Evolutionary conservation across 441 rosid species (phyloP).

Genomic region (Euphorbia corollata): DNA sequence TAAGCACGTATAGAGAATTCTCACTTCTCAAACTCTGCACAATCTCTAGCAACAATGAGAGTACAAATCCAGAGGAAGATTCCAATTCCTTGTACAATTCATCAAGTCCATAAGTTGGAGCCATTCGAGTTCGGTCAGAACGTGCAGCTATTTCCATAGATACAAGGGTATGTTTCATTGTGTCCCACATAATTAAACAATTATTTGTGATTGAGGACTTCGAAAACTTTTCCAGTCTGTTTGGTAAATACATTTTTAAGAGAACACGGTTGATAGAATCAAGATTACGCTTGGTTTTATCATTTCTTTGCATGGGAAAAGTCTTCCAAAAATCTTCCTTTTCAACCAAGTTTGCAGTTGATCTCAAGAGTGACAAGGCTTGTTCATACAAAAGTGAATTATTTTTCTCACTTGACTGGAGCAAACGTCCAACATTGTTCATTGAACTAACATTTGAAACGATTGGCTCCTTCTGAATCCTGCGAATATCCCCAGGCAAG

Average conservation of each 20-base stretch:
- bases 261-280: slow-evolving; percentile 45
- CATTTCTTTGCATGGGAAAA: slow-evolving; percentile 38
- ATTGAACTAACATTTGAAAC: slow-evolving; percentile 26
- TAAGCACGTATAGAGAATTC: slow-evolving; percentile 64
- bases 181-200: slow-evolving; percentile 83
- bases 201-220: slow-evolving; percentile 42
- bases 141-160: slow-evolving; percentile 84
- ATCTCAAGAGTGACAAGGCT: slow-evolving; percentile 58
- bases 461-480: slow-evolving; percentile 45
- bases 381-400: slow-evolving; percentile 43
- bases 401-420: slow-evolving; percentile 25
- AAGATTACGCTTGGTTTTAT: slow-evolving; percentile 40
- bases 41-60: slow-evolving; percentile 63
- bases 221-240: slow-evolving; percentile 33
- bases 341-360: slow-evolving; percentile 52
- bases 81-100: slow-evolving; percentile 62
- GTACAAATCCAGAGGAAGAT: slow-evolving; percentile 61
- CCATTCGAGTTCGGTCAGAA: slow-evolving; percentile 40
- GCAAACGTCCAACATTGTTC: slow-evolving; percentile 21
- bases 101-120: slow-evolving; percentile 42
- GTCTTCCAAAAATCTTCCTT: slow-evolving; percentile 41
- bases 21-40: slow-evolving; percentile 51
- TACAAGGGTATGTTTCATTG: slow-evolving; percentile 72
- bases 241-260: slow-evolving; percentile 49
- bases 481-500: slow-evolving; percentile 41